A percentile compares a stretch with the other conserved stretches of the same genome.
Evolutionary conservation across 1,139 yeast species (phyloP).

Genomic region (Nakaseomyces bracarensis): DNA sequence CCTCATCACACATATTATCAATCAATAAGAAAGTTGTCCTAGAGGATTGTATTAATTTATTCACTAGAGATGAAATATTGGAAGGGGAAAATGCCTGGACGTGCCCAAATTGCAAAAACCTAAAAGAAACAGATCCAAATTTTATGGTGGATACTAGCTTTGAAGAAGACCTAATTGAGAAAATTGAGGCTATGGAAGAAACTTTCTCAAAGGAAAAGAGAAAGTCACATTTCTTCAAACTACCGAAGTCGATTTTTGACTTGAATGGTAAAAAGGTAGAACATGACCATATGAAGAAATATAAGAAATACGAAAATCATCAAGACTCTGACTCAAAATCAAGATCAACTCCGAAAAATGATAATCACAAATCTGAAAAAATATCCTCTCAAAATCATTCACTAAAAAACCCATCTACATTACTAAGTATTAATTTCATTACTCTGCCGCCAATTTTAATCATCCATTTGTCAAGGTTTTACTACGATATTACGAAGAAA

Average conservation of each 20-base stretch:
- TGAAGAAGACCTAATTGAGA: not conserved
- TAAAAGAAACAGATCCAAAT: not conserved
- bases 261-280: not conserved
- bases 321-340: not conserved
- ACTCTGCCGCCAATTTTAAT: slow-evolving; percentile 54
- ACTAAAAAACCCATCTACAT: slow-evolving; percentile 31
- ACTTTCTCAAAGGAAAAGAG: not conserved
- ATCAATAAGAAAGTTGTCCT: slow-evolving; percentile 34
- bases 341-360: not conserved
- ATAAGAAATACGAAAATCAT: not conserved
- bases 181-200: not conserved
- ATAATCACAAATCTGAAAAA: slow-evolving; percentile 7
- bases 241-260: not conserved
- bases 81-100: slow-evolving; percentile 68
- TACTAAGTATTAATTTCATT: slow-evolving; percentile 50
- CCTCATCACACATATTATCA: slow-evolving; percentile 20
- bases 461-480: slow-evolving; percentile 53
- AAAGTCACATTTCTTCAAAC: not conserved
- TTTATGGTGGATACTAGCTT: not conserved
- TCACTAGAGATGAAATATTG: slow-evolving; percentile 55
- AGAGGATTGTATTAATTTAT: slow-evolving; percentile 54
- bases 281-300: not conserved
- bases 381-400: not conserved
- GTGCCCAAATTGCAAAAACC: slow-evolving; percentile 49
- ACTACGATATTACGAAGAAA: slow-evolving; percentile 46